phyloP scores from a whole-genome alignment of 106 monocot species.

The Ottelia alismoides region DNA sequence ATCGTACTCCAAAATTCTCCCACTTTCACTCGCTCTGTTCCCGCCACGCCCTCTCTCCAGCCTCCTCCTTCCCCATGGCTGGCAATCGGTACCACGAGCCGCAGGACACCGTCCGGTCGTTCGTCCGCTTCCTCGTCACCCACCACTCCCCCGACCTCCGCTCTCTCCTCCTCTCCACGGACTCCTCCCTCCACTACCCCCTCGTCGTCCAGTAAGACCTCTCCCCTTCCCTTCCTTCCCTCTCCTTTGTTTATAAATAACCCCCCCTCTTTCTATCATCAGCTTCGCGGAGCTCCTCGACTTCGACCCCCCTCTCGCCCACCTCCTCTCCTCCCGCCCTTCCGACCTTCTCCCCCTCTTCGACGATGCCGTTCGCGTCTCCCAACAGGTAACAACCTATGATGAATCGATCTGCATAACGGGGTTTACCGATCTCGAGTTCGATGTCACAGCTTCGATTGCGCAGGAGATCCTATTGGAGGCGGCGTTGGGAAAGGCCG shows the following conservation, averaged over 20 bases:
- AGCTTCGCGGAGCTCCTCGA: conserved; percentile 89
- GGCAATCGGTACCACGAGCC: not conserved
- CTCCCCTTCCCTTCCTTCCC: not conserved
- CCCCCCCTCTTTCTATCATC: not conserved
- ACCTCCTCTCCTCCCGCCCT: conserved; percentile 54
- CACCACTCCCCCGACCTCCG: conserved; percentile 52
- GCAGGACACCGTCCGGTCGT: conserved; percentile 8
- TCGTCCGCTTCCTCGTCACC: conserved; percentile 45
- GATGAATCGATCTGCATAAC: no score
- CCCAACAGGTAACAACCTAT: conserved; percentile 47
- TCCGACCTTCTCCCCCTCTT: conserved; percentile 42
- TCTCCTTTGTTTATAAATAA: not conserved
- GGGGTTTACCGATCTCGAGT: no score
- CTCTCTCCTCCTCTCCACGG: conserved; percentile 48
- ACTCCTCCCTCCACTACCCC: conserved; percentile 56
- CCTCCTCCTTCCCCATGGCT: not conserved
- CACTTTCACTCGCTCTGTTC: not conserved
- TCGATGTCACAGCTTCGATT: no score
- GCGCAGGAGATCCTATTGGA: conserved; percentile 34
- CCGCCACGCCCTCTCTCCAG: not conserved
- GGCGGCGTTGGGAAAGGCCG: conserved; percentile 18
- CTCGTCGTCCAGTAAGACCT: conserved; percentile 38
- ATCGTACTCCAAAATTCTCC: no score
- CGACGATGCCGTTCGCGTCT: conserved; percentile 45
- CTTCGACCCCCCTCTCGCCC: conserved; percentile 48